Conservation (phyloP, 306 rosid species). For the Medicago truncatula region DNA sequence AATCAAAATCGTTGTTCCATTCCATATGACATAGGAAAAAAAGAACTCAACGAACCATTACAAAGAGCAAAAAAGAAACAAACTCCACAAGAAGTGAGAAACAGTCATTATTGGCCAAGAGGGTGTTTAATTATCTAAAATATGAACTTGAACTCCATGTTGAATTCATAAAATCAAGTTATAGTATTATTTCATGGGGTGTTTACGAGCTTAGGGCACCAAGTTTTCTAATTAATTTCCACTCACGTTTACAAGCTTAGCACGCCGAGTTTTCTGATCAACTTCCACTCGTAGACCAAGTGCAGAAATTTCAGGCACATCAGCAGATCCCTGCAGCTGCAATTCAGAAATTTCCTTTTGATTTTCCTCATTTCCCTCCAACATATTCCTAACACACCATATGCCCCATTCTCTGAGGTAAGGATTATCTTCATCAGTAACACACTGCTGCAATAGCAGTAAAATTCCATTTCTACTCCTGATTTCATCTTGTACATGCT, state of each 20-base stretch:
- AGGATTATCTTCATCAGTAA: conserved; percentile 80
- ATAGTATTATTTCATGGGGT: conserved; percentile 38
- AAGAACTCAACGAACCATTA: too few species aligned
- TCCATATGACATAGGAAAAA: too few species aligned
- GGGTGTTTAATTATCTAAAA: too few species aligned
- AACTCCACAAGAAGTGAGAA: too few species aligned
- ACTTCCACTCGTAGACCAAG: conserved; percentile 80
- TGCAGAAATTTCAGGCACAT: conserved; percentile 66
- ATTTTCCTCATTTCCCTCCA: conserved; percentile 77
- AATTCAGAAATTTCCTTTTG: conserved; percentile 69
- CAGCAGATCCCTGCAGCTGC: conserved; percentile 72
- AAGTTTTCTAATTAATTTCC: conserved; percentile 66
- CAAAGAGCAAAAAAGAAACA: too few species aligned
- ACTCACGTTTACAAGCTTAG: conserved; percentile 80
- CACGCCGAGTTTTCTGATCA: conserved; percentile 63
- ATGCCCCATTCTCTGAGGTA: conserved; percentile 90
- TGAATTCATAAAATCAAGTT: neutral
- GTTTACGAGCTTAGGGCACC: conserved; percentile 76
- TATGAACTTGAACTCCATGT: too few species aligned
- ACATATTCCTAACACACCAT: conserved; percentile 76
- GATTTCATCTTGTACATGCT: conserved; percentile 68
- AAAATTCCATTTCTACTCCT: conserved; percentile 64
- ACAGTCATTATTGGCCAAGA: too few species aligned
- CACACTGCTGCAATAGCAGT: conserved; percentile 82
- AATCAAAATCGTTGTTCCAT: too few species aligned